Evolutionary conservation across 1,139 yeast genomes (phyloP), one percentile per base, ranked within the genome.

Genomic region (Sugiyamaella japonica): DNA sequence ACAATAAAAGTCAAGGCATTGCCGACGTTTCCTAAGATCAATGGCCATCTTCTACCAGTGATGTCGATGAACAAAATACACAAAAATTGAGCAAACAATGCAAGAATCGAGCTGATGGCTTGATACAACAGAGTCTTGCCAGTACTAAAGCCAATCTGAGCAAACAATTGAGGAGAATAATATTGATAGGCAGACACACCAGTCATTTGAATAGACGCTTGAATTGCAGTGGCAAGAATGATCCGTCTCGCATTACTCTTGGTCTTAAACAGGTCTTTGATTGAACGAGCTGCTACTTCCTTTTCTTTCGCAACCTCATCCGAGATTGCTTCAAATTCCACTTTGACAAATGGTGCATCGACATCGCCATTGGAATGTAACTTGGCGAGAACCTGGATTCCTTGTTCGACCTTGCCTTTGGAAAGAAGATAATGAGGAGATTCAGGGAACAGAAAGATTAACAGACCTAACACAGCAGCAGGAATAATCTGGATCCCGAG

Each of bases 381-480:
- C 29, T 70, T 69, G 20, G 85, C 69, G 50, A 84, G 77, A 52
- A 89, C 76, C 55, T 70, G 67, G 71, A 77, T 79, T 40, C 91
- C 91, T 52, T 79, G 79, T 16, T 77, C 85, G 53, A 80, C 71
- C 57, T 73, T 73, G 57, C 77, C 81, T 51, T 69, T 74, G 61
- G 82, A 80, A 59, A 84, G 79, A 68, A 79, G 78, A 73, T 75
- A 87, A 74, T 95, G 80, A 63, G 95, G 90, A 41, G 93, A 83
- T 72, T 87, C 95, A 55, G 95, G 95, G 68, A 85, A 79, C 66
- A 84, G 73, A 48, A 78, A 64, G 82, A 86, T 81, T 68, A 86
- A 89, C 34, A 67, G 61, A 49, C 74, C 63, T 10, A 71, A 63
- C 6, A 75, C 59, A 57, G 71, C 55, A 17, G 78, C 78, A 73